Conservation (phyloP, 768 basidiomycete species). For the Agaricus blazei region DNA sequence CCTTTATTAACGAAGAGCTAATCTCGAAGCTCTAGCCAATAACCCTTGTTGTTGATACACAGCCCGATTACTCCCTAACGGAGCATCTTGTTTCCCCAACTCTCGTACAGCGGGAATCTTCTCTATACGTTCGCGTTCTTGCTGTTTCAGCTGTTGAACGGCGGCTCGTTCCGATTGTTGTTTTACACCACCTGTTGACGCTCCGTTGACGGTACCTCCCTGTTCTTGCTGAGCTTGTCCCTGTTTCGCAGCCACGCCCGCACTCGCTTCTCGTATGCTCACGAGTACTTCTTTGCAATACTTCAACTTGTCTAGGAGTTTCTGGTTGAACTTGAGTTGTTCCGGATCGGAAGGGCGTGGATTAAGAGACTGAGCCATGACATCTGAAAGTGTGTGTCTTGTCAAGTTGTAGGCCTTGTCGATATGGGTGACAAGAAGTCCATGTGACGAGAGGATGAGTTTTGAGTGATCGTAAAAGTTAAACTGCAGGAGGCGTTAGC, state of each 20-base stretch:
- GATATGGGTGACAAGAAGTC: constrained; percentile 80
- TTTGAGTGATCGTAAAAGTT: constrained; percentile 99
- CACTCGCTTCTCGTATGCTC: constrained; percentile 62
- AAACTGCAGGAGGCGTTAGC: constrained; percentile 52
- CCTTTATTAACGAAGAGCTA: constrained; percentile 11
- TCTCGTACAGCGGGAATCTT: not conserved
- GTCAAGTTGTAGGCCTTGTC: constrained; percentile 83
- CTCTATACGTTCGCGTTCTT: not conserved
- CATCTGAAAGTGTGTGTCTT: constrained; percentile 63
- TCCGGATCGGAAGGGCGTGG: constrained; percentile 40
- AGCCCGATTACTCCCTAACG: not conserved
- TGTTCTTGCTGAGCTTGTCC: not conserved
- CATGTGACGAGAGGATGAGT: constrained; percentile 79
- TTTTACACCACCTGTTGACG: not conserved
- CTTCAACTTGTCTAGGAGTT: constrained; percentile 73
- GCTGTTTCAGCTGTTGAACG: not conserved
- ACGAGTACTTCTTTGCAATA: constrained; percentile 83
- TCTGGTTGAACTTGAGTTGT: constrained; percentile 54
- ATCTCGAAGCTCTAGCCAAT: constrained; percentile 13
- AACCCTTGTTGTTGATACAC: constrained; percentile 9
- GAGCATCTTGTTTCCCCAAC: not conserved
- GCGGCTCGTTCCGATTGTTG: not conserved
- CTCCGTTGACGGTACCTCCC: not conserved
- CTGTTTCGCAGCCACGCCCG: constrained; percentile 11
- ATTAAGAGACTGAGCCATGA: constrained; percentile 54